Conservation (phyloP, 2,329 filamentous ascomycete genomes). For the Hirsutella rhossiliensis region DNA sequence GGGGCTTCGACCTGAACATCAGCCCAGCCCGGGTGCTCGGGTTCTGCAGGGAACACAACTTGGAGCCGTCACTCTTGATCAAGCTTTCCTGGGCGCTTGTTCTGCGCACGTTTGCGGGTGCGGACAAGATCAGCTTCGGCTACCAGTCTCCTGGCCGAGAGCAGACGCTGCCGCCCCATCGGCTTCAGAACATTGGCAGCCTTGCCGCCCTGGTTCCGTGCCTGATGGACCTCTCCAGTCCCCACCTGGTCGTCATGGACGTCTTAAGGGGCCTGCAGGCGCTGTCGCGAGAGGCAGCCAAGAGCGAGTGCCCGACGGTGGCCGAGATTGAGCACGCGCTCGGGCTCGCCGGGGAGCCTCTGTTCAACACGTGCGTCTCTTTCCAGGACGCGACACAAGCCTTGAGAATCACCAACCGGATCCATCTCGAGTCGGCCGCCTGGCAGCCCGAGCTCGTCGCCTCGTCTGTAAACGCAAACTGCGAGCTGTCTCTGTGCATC, state of each 20-base stretch:
- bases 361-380: conserved; percentile 40
- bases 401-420: background rate
- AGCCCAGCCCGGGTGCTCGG: background rate
- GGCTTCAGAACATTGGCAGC: conserved; percentile 28
- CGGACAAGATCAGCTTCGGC: background rate
- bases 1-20: background rate
- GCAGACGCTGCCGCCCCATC: conserved; percentile 1
- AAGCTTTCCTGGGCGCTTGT: background rate
- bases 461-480: conserved; percentile 18
- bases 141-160: background rate
- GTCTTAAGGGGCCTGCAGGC: conserved; percentile 21
- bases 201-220: conserved; percentile 29
- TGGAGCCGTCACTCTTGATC: background rate
- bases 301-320: conserved; percentile 32
- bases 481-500: conserved; percentile 32
- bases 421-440: background rate
- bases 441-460: conserved; percentile 6
- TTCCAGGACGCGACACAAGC: conserved; percentile 27
- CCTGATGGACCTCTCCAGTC: conserved; percentile 11
- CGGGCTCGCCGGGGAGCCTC: conserved; percentile 23
- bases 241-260: conserved; percentile 16
- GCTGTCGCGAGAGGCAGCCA: conserved; percentile 6
- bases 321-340: conserved; percentile 34
- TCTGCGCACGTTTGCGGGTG: background rate
- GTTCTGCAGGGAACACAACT: background rate